Evolutionary conservation across 352 stramenopile species (phyloP).

Genomic region (Phytophthora constricta): DNA sequence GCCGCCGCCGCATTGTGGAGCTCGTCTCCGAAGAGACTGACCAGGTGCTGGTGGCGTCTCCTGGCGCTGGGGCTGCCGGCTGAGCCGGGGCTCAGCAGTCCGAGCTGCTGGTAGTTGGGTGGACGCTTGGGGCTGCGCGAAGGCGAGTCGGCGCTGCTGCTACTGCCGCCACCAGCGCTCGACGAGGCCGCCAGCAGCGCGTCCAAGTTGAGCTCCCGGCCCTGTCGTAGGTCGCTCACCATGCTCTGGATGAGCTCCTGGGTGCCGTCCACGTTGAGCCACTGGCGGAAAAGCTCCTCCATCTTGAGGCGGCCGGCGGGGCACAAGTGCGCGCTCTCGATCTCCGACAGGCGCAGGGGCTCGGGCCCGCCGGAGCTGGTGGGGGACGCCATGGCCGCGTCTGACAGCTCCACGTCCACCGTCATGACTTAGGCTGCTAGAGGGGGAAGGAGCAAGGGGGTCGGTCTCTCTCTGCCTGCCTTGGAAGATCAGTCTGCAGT

Average conservation of each 20-base stretch:
- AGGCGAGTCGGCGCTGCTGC: slow-evolving; percentile 50
- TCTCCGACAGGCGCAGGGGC: slow-evolving; percentile 78
- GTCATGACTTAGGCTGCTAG: slow-evolving; percentile 32
- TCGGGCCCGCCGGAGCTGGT: slow-evolving; percentile 51
- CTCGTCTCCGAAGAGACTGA: slow-evolving; percentile 83
- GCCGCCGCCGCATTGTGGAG: slow-evolving; percentile 47
- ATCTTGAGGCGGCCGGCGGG: slow-evolving; percentile 86
- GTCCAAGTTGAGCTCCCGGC: slow-evolving; percentile 69
- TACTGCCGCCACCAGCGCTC: slow-evolving; percentile 4
- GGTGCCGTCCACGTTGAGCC: slow-evolving; percentile 86
- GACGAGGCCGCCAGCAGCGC: slow-evolving; percentile 33
- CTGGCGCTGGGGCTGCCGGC: slow-evolving; percentile 48
- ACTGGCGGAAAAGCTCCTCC: slow-evolving; percentile 88
- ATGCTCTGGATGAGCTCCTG: slow-evolving; percentile 88
- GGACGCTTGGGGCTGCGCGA: slow-evolving; percentile 82
- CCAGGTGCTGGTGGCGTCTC: slow-evolving; percentile 67
- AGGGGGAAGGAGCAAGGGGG: background rate
- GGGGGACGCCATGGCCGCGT: slow-evolving; percentile 69
- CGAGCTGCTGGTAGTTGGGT: slow-evolving; percentile 82
- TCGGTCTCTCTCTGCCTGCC: too few species aligned
- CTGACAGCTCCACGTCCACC: slow-evolving; percentile 58
- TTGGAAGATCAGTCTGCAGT: background rate
- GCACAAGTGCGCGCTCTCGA: slow-evolving; percentile 81
- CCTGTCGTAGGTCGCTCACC: slow-evolving; percentile 78
- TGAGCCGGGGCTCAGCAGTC: slow-evolving; percentile 36